These are phyloP conservation scores for Orobanche coerulescens DNA, from an alignment of 257 asterid species.

Conservation along the genomic window DNA sequence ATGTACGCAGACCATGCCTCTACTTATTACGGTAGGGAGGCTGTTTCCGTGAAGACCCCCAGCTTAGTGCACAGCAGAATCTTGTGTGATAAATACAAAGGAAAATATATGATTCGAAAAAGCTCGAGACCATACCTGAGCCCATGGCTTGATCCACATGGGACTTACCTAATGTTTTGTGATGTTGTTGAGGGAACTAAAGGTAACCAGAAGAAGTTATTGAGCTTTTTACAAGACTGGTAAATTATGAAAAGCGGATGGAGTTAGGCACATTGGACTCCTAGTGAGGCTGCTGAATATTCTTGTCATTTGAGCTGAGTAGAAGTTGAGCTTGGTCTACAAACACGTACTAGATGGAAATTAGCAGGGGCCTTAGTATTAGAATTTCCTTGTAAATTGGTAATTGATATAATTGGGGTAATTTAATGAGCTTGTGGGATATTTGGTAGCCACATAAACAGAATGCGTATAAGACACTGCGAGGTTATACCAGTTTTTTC, in stretches of 20 bases:
- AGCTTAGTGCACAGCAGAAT: no score
- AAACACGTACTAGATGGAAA: neutral
- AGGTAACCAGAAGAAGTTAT: no score
- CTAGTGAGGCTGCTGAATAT: neutral
- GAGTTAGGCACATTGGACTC: slow-evolving; percentile 10
- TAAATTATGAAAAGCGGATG: neutral
- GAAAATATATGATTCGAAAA: no score
- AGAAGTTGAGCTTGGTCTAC: neutral
- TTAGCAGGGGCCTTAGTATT: slow-evolving; percentile 1
- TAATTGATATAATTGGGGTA: neutral
- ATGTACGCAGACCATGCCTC: no score
- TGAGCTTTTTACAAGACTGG: neutral
- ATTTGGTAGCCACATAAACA: neutral
- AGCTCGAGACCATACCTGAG: no score
- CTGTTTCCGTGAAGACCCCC: no score
- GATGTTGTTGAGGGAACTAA: no score
- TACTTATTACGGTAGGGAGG: no score
- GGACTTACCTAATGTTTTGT: no score
- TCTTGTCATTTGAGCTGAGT: slow-evolving; percentile 1
- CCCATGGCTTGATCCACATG: no score
- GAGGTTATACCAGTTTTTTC: neutral
- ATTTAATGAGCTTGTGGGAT: slow-evolving; percentile 12
- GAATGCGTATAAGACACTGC: neutral
- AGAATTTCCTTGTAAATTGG: neutral
- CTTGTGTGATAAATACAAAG: no score